Conservation (phyloP, 495 filamentous ascomycete species). For the Penicillium subrubescens region DNA sequence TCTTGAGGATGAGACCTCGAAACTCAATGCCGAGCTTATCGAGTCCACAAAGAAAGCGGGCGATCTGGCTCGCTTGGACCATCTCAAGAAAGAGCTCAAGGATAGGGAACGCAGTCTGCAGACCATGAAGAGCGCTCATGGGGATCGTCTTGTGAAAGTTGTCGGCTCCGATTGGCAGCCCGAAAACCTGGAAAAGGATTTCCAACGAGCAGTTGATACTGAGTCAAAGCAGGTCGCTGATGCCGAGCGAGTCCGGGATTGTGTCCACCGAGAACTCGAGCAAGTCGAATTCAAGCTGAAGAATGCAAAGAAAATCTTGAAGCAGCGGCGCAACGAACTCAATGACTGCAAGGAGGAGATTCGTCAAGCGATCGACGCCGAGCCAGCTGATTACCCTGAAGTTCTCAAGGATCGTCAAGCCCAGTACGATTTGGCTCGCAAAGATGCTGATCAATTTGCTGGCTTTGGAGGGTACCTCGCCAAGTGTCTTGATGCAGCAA, state of each 20-base stretch:
- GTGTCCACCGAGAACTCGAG: slow-evolving; percentile 69
- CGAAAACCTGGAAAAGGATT: slow-evolving; percentile 68
- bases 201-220: slow-evolving; percentile 63
- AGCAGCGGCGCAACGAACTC: slow-evolving; percentile 64
- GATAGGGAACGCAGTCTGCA: slow-evolving; percentile 70
- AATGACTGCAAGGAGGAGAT: slow-evolving; percentile 56
- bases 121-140: slow-evolving; percentile 75
- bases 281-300: slow-evolving; percentile 79
- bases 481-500: slow-evolving; percentile 58
- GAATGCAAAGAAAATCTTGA: slow-evolving; percentile 58
- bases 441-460: slow-evolving; percentile 63
- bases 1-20: slow-evolving; percentile 68
- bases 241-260: slow-evolving; percentile 68
- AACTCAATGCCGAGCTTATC: slow-evolving; percentile 72
- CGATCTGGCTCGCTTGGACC: slow-evolving; percentile 76
- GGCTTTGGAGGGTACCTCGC: slow-evolving; percentile 65
- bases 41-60: slow-evolving; percentile 76
- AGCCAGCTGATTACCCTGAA: slow-evolving; percentile 55
- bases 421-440: slow-evolving; percentile 60
- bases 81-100: slow-evolving; percentile 73
- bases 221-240: slow-evolving; percentile 56
- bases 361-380: slow-evolving; percentile 52
- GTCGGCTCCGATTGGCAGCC: slow-evolving; percentile 68
- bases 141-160: slow-evolving; percentile 62
- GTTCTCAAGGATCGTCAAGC: slow-evolving; percentile 58